Conservation (phyloP, 306 rosid genomes). For the Inga leiocalycina region DNA sequence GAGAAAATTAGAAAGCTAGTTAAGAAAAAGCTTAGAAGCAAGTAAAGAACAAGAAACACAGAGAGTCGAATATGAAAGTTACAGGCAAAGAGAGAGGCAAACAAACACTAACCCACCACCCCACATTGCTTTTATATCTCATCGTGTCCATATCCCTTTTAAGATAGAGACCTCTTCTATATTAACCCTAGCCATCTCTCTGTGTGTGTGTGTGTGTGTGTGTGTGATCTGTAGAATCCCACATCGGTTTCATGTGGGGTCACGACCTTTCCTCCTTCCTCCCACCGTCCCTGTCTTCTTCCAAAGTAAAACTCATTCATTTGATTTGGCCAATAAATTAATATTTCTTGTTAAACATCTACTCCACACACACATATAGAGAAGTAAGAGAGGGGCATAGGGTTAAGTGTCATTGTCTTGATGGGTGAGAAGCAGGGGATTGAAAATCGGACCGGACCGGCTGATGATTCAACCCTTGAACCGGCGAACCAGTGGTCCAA, state of each 20-base stretch:
- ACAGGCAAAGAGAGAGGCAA: slow-evolving; percentile 45
- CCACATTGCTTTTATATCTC: slow-evolving; percentile 32
- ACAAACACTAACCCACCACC: slow-evolving; percentile 51
- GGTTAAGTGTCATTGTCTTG: slow-evolving; percentile 61
- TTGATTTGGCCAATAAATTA: slow-evolving; percentile 32
- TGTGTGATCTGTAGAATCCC: slow-evolving; percentile 50
- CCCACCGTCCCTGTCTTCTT: slow-evolving; percentile 39
- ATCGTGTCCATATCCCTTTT: slow-evolving; percentile 38
- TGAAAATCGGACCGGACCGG: too few species aligned
- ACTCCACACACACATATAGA: not conserved
- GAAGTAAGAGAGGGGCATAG: not conserved
- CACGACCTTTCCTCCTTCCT: slow-evolving; percentile 30
- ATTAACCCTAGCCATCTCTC: slow-evolving; percentile 5
- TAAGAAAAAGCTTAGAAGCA: not conserved
- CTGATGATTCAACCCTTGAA: too few species aligned
- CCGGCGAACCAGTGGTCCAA: too few species aligned
- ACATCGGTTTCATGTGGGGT: slow-evolving; percentile 71
- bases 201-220: not conserved
- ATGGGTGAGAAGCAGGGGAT: not conserved
- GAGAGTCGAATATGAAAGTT: not conserved
- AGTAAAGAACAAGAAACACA: not conserved
- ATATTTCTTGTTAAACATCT: slow-evolving; percentile 28
- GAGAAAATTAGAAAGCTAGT: not conserved
- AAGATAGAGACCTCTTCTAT: slow-evolving; percentile 45
- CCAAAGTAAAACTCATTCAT: slow-evolving; percentile 14